Evolutionary conservation across 2,329 filamentous ascomycete species (phyloP), one percentile per base, ranked within the genome.

Genomic region (Juglanconis sp.): DNA sequence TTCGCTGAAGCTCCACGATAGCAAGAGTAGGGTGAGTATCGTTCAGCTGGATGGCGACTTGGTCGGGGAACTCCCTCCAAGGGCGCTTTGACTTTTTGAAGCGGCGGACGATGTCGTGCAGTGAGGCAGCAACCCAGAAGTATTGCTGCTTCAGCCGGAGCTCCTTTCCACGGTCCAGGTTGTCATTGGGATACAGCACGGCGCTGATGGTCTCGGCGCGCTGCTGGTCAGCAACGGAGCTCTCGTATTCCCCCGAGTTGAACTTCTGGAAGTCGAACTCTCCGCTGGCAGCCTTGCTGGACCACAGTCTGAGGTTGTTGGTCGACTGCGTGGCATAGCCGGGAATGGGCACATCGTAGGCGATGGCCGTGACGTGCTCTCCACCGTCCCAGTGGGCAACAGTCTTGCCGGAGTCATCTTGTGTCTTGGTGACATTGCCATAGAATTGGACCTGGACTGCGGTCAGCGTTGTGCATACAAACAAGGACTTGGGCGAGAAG

Each of bases 181-280:
- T 98, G 76, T 98, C 94, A 71, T 99, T 99, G 62, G 95, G 95
- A 72, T 99, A 99, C 49, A 99, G 79, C 13, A 99, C 95, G 36
- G 94, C 94, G 56, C 93, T 97, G 78, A 99, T 99, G 58, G 94
- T 98, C 80, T 99, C 95, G n/a, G 95, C 95, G 60, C 91, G 89
- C 80, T 99, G 95, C 77, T 98, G 92, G 68, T 99, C 95, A n/a
- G 90, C 91, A 44, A 99, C 95, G 11, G 95, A 96, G 78, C 91
- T 95, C 78, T 99, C 95, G 72, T 99, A 99, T 30, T 61, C 61
- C 65, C 95, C 95, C 62, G 84, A 95, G 78, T 99, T 99, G 87
- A 99, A 99, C 74, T 98, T 98, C 71, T 97, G 94, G 78, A 99
- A 99, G 78, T 99, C 94, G 66, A 99, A 99, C 75, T 99, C 95